These are phyloP conservation scores for Trametes cingulata DNA, from an alignment of 768 basidiomycete genomes.

Conservation along the genomic window DNA sequence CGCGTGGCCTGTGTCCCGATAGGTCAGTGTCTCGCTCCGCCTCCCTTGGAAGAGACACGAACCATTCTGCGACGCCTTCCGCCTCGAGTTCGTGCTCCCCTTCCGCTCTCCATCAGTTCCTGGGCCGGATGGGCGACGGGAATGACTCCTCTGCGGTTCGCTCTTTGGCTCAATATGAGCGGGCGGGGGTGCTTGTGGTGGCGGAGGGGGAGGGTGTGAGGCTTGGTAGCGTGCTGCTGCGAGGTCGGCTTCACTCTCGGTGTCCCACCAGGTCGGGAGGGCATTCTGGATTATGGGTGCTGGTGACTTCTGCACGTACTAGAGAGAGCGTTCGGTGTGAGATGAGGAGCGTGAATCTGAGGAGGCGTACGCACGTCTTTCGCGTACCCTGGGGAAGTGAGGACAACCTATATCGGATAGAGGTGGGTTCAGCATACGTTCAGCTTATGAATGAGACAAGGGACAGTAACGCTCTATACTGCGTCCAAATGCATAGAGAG, in stretches of 20 bases:
- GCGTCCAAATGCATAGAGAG: no score
- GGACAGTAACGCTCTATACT: no score
- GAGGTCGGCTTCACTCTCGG: conserved; percentile 23
- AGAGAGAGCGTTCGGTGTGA: neutral
- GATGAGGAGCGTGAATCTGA: neutral
- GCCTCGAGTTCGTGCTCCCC: neutral
- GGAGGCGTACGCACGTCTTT: conserved; percentile 50
- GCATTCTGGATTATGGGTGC: conserved; percentile 21
- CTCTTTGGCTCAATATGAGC: neutral
- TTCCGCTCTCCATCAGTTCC: neutral
- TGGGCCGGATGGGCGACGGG: neutral
- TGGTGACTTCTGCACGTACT: conserved; percentile 31
- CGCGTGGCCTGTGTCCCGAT: no score
- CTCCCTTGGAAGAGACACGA: no score
- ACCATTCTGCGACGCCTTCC: conserved; percentile 1
- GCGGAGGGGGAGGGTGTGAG: neutral
- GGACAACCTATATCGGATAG: conserved; percentile 47
- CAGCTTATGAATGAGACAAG: neutral
- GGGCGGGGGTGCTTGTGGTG: neutral
- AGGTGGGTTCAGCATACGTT: no score
- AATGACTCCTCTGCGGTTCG: neutral
- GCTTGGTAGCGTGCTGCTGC: conserved; percentile 21
- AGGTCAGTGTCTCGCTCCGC: no score
- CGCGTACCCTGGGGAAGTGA: conserved; percentile 71
- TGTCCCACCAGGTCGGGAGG: conserved; percentile 28